These are phyloP conservation scores for Blastocystis sp. DNA, from an alignment of 352 stramenopile species.

Conservation along the genomic window DNA sequence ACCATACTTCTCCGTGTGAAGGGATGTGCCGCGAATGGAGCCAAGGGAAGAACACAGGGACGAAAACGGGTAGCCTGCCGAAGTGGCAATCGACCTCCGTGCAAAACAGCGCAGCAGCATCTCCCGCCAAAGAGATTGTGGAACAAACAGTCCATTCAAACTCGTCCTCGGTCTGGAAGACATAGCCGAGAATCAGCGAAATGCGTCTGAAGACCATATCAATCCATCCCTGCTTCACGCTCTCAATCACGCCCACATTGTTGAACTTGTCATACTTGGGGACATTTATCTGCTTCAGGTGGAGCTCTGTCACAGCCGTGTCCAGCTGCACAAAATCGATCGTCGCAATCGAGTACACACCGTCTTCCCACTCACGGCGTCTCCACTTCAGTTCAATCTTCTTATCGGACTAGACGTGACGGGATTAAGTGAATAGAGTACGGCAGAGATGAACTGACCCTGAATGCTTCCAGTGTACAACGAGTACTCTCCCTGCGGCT, in stretches of 20 bases:
- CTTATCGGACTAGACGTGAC: not conserved
- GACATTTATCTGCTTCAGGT: constrained; percentile 41
- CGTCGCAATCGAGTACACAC: constrained; percentile 42
- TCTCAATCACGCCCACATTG: constrained; percentile 53
- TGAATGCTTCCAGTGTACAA: constrained; percentile 38
- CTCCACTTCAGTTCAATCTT: constrained; percentile 67
- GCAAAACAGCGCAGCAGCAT: not conserved
- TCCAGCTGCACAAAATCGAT: constrained; percentile 33
- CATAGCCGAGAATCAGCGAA: constrained; percentile 55
- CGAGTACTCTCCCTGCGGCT: not conserved
- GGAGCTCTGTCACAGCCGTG: constrained; percentile 38
- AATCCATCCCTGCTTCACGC: constrained; percentile 44
- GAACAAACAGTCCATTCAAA: constrained; percentile 55
- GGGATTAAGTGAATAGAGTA: not conserved
- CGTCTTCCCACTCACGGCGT: constrained; percentile 62
- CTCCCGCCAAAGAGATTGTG: not conserved
- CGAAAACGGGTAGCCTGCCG: not conserved
- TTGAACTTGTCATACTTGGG: constrained; percentile 61
- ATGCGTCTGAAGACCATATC: constrained; percentile 66
- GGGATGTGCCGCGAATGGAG: not conserved
- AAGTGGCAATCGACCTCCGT: not conserved
- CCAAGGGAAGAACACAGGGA: not conserved
- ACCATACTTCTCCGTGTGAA: not conserved
- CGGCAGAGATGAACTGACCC: constrained; percentile 17
- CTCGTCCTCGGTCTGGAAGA: constrained; percentile 56